A percentile compares a stretch with the other conserved stretches of the same genome.
Conservation (phyloP, 805 yeast genomes). For the Metschnikowia rubicola region DNA sequence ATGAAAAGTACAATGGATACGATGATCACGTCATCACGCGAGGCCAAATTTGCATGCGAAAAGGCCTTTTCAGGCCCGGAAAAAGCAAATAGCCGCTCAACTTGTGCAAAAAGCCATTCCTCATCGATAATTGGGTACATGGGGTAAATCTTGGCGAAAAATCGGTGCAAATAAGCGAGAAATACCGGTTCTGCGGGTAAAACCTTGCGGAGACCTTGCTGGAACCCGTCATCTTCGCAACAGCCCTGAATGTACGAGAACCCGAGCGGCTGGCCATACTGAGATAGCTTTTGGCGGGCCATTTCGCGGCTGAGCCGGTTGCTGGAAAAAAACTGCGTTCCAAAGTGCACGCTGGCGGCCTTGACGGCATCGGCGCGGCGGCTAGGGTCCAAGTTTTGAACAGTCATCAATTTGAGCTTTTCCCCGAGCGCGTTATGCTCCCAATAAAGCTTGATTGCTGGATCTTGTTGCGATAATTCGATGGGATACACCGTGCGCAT, state of each 20-base stretch:
- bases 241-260: conserved; percentile 5
- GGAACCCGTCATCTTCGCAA: conserved; percentile 8
- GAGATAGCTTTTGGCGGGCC: conserved; percentile 10
- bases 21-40: conserved; percentile 13
- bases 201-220: conserved; percentile 8
- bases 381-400: conserved; percentile 5
- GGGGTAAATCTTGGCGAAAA: conserved; percentile 17
- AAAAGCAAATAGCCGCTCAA: conserved; percentile 7
- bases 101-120: conserved; percentile 7
- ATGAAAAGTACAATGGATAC: conserved; percentile 16
- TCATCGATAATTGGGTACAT: conserved; percentile 17
- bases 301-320: conserved; percentile 5
- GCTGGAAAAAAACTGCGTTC: conserved; percentile 8
- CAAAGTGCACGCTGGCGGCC: conserved; percentile 9
- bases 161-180: conserved; percentile 12
- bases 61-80: conserved; percentile 2
- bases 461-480: conserved; percentile 20
- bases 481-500: conserved; percentile 14
- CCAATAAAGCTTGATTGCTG: conserved; percentile 18
- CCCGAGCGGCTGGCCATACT: conserved; percentile 15
- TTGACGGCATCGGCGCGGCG: conserved; percentile 7
- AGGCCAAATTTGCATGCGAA: conserved; percentile 9
- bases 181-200: conserved; percentile 12
- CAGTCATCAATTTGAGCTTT: conserved; percentile 11
- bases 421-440: conserved; percentile 7